Evolutionary conservation across 805 yeast genomes (phyloP), one percentile per base, ranked within the genome.

Genomic region (Saccharomycopsis microspora): DNA sequence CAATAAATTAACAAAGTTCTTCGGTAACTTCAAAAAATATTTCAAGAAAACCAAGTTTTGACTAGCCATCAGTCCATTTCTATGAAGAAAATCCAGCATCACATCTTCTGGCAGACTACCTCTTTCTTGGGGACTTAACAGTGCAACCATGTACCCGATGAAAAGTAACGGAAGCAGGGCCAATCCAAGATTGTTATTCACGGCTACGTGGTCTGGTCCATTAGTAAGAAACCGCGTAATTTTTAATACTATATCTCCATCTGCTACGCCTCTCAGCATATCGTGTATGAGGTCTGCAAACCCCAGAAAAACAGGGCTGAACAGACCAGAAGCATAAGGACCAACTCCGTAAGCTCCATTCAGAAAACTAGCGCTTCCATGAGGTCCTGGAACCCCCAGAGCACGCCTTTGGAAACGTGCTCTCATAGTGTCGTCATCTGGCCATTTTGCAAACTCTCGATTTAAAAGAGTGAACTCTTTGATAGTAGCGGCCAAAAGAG

Each of bases 171-270:
- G 82, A 50, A 73, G 65, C 6, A 74, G 60, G 9, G 75, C 64
- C 30, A 76, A 65, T 1, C 80, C 79, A 45, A 77, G 59, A 51
- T 75, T 75, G 56, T 75, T 73, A 56, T 74, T 74, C 41, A 76
- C 61, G n/a, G 57, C 59, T 7, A 57, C 55, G 36, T 45, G 10
- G 37, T 39, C n/a, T 50, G 43, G n/a, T 27, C 32, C 30, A 47
- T 54, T 42, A 43, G 48, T 19, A 55, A 62, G 33, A 56, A 36
- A 59, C 54, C n/a, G 58, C 3, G 52, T 33, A 31, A 49, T 46
- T 39, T 51, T 49, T 35, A 28, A 32, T 3, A 41, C 42, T 9
- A 50, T 50, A 41, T 50, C 43, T 11, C 41, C 29, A 7, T 30
- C 42, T 7, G 43, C 37, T 5, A 50, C 51, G 32, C 47, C 47